Evolutionary conservation across 2,329 filamentous ascomycete genomes (phyloP).

Genomic region (Pseudocercospora vitis): DNA sequence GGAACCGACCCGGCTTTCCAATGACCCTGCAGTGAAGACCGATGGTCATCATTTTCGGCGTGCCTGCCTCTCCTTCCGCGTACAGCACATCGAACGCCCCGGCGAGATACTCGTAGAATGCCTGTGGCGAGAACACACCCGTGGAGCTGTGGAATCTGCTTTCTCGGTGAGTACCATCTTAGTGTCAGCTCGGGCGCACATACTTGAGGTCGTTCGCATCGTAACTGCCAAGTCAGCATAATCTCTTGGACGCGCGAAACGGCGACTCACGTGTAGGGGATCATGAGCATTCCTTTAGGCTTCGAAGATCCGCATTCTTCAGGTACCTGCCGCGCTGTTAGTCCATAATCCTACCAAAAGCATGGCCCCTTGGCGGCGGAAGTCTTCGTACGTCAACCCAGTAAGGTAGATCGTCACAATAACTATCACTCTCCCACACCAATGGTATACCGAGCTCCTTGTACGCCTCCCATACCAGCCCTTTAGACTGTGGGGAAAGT

Average conservation of each 20-base stretch:
- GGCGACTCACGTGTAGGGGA: constrained; percentile 50
- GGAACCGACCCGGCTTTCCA: constrained; percentile 52
- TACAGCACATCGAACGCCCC: constrained; percentile 57
- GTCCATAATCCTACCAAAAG: no score
- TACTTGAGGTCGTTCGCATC: constrained; percentile 56
- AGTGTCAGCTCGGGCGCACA: constrained; percentile 29
- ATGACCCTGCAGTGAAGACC: constrained; percentile 56
- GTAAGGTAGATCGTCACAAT: constrained; percentile 57
- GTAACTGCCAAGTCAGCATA: constrained; percentile 13
- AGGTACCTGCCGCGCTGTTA: no score
- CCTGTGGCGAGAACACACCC: constrained; percentile 47
- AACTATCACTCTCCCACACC: constrained; percentile 52
- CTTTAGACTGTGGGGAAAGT: constrained; percentile 45
- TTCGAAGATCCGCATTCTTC: constrained; percentile 43
- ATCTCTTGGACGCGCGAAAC: background rate
- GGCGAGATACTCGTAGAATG: constrained; percentile 50
- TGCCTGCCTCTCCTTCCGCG: constrained; percentile 51
- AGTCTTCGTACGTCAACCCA: constrained; percentile 46
- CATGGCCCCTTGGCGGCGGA: background rate
- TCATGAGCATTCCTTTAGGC: constrained; percentile 54
- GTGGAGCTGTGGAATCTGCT: constrained; percentile 29
- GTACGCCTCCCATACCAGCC: constrained; percentile 52
- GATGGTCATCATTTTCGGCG: constrained; percentile 60
- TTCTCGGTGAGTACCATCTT: background rate
- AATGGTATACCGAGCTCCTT: constrained; percentile 53